Evolutionary conservation across 2,329 filamentous ascomycete species (phyloP).

Genomic region (Ascochyta koolunga): DNA sequence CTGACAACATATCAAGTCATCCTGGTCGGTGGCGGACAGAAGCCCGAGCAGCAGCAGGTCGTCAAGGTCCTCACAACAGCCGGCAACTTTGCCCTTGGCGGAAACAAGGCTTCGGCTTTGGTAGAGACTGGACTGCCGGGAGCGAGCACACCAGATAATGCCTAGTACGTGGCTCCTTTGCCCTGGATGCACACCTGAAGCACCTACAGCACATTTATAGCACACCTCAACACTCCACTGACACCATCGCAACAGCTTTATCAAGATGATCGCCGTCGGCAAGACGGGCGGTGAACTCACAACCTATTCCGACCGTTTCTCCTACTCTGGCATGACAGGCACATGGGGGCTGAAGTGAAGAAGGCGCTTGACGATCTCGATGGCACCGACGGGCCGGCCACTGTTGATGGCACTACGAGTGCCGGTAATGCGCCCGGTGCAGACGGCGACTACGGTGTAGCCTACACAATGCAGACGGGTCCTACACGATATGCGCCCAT

Average conservation of each 20-base stretch:
- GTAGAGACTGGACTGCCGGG: constrained; percentile 33
- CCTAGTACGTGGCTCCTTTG: constrained; percentile 56
- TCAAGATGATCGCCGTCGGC: constrained; percentile 60
- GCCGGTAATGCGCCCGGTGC: constrained; percentile 34
- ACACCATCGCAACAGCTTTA: constrained; percentile 29
- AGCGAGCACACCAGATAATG: constrained; percentile 53
- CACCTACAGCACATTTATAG: too few species aligned
- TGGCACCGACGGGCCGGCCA: constrained; percentile 38
- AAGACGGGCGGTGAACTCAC: constrained; percentile 61
- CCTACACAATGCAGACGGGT: constrained; percentile 64
- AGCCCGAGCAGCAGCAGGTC: constrained; percentile 5
- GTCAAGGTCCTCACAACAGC: constrained; percentile 48
- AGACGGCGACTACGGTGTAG: constrained; percentile 49
- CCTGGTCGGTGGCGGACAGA: constrained; percentile 63
- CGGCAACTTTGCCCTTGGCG: constrained; percentile 52
- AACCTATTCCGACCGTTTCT: constrained; percentile 68
- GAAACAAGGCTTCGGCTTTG: constrained; percentile 47
- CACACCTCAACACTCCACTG: constrained; percentile 3
- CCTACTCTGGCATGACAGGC: constrained; percentile 68
- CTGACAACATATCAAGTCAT: constrained; percentile 63
- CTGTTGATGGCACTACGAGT: constrained; percentile 28
- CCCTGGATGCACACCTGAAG: background rate
- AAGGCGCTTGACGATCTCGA: constrained; percentile 45
- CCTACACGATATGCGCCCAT: constrained; percentile 66
- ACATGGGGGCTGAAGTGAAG: constrained; percentile 55